Conservation (phyloP, 768 basidiomycete genomes). For the Kwoniella europaea region DNA sequence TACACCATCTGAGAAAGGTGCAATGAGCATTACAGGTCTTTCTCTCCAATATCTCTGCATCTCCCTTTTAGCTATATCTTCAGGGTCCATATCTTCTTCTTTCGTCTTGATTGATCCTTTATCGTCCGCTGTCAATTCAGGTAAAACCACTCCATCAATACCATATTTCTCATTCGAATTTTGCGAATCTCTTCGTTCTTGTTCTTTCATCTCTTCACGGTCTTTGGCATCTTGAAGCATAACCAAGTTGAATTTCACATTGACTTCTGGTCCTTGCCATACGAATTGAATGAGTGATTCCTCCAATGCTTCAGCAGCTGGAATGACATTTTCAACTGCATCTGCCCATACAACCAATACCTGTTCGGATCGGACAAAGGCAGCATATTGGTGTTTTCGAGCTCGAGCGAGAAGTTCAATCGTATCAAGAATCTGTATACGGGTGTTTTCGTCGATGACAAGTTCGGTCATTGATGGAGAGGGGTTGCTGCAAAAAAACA, state of each 20-base stretch:
- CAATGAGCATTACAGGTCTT: slow-evolving; percentile 49
- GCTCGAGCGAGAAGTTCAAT: slow-evolving; percentile 74
- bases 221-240: slow-evolving; percentile 39
- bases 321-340: slow-evolving; percentile 74
- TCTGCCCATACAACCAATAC: slow-evolving; percentile 86
- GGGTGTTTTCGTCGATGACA: slow-evolving; percentile 73
- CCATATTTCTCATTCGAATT: slow-evolving; percentile 25
- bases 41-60: slow-evolving; percentile 40
- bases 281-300: slow-evolving; percentile 78
- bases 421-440: slow-evolving; percentile 81
- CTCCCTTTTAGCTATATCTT: slow-evolving; percentile 44
- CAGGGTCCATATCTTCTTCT: slow-evolving; percentile 46
- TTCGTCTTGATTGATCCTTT: slow-evolving; percentile 35
- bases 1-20: slow-evolving; percentile 49
- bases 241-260: slow-evolving; percentile 43
- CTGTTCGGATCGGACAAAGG: slow-evolving; percentile 83
- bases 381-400: slow-evolving; percentile 88
- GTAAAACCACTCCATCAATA: slow-evolving; percentile 20
- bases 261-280: slow-evolving; percentile 64
- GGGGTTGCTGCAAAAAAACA: slow-evolving; percentile 19
- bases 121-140: slow-evolving; percentile 27
- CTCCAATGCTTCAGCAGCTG: slow-evolving; percentile 63
- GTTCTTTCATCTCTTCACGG: slow-evolving; percentile 25
- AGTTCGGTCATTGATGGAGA: slow-evolving; percentile 49
- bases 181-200: slow-evolving; percentile 19